Evolutionary conservation across 2,329 filamentous ascomycete species (phyloP), one percentile per base, ranked within the genome.

Genomic region (Thielaviopsis musarum): DNA sequence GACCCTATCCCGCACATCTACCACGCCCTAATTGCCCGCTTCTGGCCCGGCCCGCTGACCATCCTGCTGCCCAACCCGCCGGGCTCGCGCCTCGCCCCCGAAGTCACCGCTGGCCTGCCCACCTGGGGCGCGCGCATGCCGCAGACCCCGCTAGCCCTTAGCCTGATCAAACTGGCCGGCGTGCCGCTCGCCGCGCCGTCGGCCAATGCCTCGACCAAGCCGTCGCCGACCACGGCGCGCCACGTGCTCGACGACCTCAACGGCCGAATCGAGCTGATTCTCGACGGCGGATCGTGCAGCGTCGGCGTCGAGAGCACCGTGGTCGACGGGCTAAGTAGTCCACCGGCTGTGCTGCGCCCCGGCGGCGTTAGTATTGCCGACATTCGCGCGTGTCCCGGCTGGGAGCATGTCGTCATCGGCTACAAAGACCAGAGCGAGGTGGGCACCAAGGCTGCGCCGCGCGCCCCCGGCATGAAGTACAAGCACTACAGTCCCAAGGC

Each of bases 401-500:
- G 93, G 91, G 85, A 90, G 68, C 73, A 80, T 48, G 87, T 89
- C 0, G 76, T 78, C 62, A 82, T 85, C 61, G 91, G 81, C 12
- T 97, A 96, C 70, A 83, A 85, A 67, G 89, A 95, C 66, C 78
- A 79, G 60, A 81, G 82, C 17, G 81, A 88, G 66, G 76, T 80
- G 21, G 84, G 80, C 5, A 81, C 79, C 56, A 74, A 69, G 0
- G 62, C 63, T n/a, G 77, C 79, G 10, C 93, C 93, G 0, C 78
- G 88, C 60, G 93, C 93, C 0, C 93, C 93, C 0, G 93, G 93
- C 0, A 98, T 98, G 93, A 98, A 98, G 72, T 98, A 98, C 70
- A 88, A 93, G 68, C 93, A 98, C 69, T 98, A 98, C 68, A 95
- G 91, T 52, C 93, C 93, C 0, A 88, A 84, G 69, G 94, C 93